Conservation (phyloP, 495 filamentous ascomycete genomes). For the Physcia stellaris region DNA sequence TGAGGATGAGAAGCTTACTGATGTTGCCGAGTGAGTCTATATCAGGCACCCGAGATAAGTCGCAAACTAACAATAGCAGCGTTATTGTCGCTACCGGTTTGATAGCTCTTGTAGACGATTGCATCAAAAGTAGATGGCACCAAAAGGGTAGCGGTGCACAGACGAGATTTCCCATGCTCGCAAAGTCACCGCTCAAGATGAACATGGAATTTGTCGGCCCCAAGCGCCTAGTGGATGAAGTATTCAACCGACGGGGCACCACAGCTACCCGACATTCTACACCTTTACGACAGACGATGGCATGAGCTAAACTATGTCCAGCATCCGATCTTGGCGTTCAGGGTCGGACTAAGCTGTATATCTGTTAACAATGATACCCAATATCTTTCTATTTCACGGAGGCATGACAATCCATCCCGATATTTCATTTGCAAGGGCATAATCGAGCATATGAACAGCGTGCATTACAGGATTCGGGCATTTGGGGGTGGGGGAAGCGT, state of each 20-base stretch:
- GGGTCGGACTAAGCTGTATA: too few relatives aligned
- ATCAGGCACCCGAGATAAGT: neutral
- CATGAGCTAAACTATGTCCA: neutral
- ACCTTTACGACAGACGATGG: slow-evolving; percentile 5
- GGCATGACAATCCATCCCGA: too few relatives aligned
- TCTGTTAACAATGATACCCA: too few relatives aligned
- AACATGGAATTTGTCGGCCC: slow-evolving; percentile 57
- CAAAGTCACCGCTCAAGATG: slow-evolving; percentile 44
- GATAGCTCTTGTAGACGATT: slow-evolving; percentile 83
- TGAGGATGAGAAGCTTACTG: slow-evolving; percentile 51
- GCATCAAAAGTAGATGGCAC: slow-evolving; percentile 71
- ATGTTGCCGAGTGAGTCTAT: slow-evolving; percentile 84
- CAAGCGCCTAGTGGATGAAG: slow-evolving; percentile 61
- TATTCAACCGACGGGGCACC: slow-evolving; percentile 49
- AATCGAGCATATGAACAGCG: too few relatives aligned
- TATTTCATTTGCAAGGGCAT: too few relatives aligned
- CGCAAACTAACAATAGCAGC: slow-evolving; percentile 32
- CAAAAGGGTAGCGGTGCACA: slow-evolving; percentile 44
- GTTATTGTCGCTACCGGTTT: slow-evolving; percentile 84
- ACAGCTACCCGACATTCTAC: slow-evolving; percentile 9
- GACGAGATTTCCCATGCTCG: slow-evolving; percentile 38
- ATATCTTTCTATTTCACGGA: too few relatives aligned
- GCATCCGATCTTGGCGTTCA: neutral
- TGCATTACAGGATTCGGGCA: too few relatives aligned
- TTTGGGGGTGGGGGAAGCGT: too few relatives aligned